Evolutionary conservation across 345 rosid genomes (phyloP).

Genomic region (Sonneratia alba): DNA sequence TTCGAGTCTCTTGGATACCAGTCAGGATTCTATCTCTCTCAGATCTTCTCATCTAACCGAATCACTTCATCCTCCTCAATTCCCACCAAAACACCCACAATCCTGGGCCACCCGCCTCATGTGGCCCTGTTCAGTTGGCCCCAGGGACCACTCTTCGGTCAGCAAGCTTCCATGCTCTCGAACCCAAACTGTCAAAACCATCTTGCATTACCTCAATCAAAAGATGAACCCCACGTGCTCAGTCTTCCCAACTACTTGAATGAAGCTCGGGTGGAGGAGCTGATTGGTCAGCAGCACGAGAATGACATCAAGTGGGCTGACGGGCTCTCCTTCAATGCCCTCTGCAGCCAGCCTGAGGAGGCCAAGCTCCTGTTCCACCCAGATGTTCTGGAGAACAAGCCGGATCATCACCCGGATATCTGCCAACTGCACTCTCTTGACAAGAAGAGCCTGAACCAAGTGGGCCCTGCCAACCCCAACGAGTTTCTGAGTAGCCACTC

Average conservation of each 20-base stretch:
- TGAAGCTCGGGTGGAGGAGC: constrained; percentile 34
- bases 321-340: constrained; percentile 66
- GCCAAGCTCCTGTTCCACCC: constrained; percentile 68
- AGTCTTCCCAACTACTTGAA: constrained; percentile 41
- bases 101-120: constrained; percentile 55
- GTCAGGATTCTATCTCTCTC: constrained; percentile 89
- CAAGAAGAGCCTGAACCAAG: background rate
- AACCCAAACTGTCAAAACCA: constrained; percentile 50
- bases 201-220: constrained; percentile 46
- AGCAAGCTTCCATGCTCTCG: constrained; percentile 44
- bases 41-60: constrained; percentile 69
- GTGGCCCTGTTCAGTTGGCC: constrained; percentile 47
- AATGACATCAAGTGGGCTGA: constrained; percentile 88
- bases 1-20: constrained; percentile 91
- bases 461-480: constrained; percentile 31
- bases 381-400: constrained; percentile 41
- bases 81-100: constrained; percentile 42
- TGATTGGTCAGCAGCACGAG: constrained; percentile 67
- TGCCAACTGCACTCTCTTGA: constrained; percentile 8
- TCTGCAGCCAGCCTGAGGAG: constrained; percentile 62
- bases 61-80: constrained; percentile 41
- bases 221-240: constrained; percentile 67
- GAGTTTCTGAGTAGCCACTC: constrained; percentile 63
- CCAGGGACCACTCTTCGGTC: constrained; percentile 43
- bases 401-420: constrained; percentile 19